phyloP scores from a whole-genome alignment of 73 alveolate species.

The Uronychia binucleata region DNA sequence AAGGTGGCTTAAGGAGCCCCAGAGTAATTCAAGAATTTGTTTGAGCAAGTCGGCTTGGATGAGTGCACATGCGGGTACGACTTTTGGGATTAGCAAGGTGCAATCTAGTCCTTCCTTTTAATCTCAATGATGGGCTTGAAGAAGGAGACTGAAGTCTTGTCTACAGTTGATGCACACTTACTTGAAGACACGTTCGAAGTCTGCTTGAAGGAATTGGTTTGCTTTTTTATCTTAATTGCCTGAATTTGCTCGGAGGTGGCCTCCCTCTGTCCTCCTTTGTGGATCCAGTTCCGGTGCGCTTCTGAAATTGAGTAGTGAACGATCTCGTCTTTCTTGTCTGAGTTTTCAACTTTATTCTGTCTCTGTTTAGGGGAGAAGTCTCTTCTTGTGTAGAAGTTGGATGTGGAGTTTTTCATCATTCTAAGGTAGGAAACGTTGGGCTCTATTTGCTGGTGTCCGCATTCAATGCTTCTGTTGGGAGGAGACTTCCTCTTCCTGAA shows the following conservation, averaged over 20 bases:
- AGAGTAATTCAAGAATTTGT: too few relatives aligned
- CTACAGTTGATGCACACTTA: not conserved
- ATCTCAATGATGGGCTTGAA: not conserved
- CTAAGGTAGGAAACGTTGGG: too few relatives aligned
- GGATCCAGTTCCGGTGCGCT: not conserved
- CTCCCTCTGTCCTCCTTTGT: not conserved
- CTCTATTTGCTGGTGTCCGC: too few relatives aligned
- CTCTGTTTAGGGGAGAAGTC: too few relatives aligned
- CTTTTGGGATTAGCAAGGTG: not conserved
- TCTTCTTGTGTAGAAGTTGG: too few relatives aligned
- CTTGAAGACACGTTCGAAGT: not conserved
- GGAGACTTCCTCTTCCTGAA: too few relatives aligned
- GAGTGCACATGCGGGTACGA: not conserved
- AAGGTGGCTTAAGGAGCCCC: too few relatives aligned
- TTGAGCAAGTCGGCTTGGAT: not conserved
- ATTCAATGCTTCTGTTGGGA: too few relatives aligned
- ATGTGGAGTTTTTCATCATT: too few relatives aligned
- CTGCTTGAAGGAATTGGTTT: not conserved
- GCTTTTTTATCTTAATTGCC: not conserved
- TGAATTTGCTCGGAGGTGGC: too few relatives aligned
- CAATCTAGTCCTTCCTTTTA: not conserved
- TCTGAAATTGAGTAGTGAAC: not conserved
- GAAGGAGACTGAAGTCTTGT: not conserved
- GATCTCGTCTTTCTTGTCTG: not conserved
- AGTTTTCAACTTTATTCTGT: too few relatives aligned